phyloP scores from a whole-genome alignment of 805 yeast genomes.

The Saccharomyces mikatae region DNA sequence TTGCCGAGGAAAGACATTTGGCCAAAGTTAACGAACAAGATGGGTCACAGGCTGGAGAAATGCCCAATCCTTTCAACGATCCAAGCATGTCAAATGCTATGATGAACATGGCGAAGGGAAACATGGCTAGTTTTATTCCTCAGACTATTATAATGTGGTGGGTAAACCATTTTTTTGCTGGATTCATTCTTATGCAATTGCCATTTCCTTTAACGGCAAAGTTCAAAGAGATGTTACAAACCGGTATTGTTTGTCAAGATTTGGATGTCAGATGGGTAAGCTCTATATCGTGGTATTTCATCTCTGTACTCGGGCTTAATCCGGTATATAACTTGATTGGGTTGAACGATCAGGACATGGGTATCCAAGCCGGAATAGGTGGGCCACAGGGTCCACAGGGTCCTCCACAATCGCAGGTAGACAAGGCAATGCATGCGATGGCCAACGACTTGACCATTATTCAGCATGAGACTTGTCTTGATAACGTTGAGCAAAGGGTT shows the following conservation, averaged over 20 bases:
- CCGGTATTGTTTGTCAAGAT: slow-evolving; percentile 75
- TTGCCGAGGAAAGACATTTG: slow-evolving; percentile 47
- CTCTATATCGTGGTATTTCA: slow-evolving; percentile 92
- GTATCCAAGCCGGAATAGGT: slow-evolving; percentile 18
- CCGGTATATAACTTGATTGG: slow-evolving; percentile 69
- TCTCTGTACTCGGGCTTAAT: slow-evolving; percentile 73
- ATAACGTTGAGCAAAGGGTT: slow-evolving; percentile 56
- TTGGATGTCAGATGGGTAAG: slow-evolving; percentile 88
- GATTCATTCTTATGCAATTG: slow-evolving; percentile 75
- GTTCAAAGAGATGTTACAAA: slow-evolving; percentile 88
- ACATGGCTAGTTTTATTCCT: slow-evolving; percentile 76
- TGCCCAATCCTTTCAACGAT: slow-evolving; percentile 60
- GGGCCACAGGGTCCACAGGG: slow-evolving; percentile 19
- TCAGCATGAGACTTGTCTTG: slow-evolving; percentile 47
- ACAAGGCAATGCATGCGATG: slow-evolving; percentile 55
- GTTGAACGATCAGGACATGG: slow-evolving; percentile 17
- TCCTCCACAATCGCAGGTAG: slow-evolving; percentile 57
- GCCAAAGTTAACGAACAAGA: slow-evolving; percentile 38
- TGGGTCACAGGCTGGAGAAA: slow-evolving; percentile 21
- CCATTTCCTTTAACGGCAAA: slow-evolving; percentile 89
- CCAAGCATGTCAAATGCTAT: slow-evolving; percentile 65
- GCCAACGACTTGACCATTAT: slow-evolving; percentile 68
- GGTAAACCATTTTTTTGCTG: slow-evolving; percentile 89
- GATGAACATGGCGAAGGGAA: slow-evolving; percentile 70
- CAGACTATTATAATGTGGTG: slow-evolving; percentile 94